phyloP scores from a whole-genome alignment of 208 protist genomes.

The Leishmania lainsoni region DNA sequence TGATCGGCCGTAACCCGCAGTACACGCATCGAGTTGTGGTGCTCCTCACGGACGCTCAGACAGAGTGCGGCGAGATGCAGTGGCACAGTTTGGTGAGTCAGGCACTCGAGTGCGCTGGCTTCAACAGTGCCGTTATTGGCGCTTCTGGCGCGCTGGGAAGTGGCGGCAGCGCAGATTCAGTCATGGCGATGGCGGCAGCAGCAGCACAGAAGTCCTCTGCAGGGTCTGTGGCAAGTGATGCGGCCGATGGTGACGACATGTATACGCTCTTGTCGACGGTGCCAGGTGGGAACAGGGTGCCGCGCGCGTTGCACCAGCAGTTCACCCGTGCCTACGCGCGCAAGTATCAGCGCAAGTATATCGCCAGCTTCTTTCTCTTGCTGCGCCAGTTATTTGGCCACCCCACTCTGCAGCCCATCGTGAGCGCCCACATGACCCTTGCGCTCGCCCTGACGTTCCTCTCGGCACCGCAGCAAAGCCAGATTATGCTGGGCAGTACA shows the following conservation, averaged over 20 bases:
- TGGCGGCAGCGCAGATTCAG: slow-evolving; percentile 7
- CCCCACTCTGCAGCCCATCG: slow-evolving; percentile 42
- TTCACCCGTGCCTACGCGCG: slow-evolving; percentile 61
- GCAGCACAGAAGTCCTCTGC: background rate
- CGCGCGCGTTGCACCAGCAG: slow-evolving; percentile 46
- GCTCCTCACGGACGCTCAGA: slow-evolving; percentile 71
- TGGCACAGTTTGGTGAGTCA: slow-evolving; percentile 74
- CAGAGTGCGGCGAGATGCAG: slow-evolving; percentile 71
- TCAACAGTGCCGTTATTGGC: slow-evolving; percentile 30
- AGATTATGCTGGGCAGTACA: slow-evolving; percentile 69
- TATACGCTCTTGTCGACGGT: slow-evolving; percentile 15
- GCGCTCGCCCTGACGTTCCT: slow-evolving; percentile 67
- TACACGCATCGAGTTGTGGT: slow-evolving; percentile 75
- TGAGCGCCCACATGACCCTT: slow-evolving; percentile 58
- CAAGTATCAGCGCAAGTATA: slow-evolving; percentile 65
- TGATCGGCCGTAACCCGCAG: slow-evolving; percentile 82
- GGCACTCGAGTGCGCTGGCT: slow-evolving; percentile 75
- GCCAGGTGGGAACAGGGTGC: slow-evolving; percentile 7
- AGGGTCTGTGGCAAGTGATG: background rate
- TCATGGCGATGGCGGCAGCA: background rate
- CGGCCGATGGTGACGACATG: slow-evolving; percentile 11
- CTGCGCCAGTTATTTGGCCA: slow-evolving; percentile 76
- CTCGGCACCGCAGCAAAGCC: slow-evolving; percentile 58
- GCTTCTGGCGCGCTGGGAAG: background rate
- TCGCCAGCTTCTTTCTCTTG: slow-evolving; percentile 75